Evolutionary conservation across 768 basidiomycete species (phyloP).

Genomic region (Leucocoprinus birnbaumii): DNA sequence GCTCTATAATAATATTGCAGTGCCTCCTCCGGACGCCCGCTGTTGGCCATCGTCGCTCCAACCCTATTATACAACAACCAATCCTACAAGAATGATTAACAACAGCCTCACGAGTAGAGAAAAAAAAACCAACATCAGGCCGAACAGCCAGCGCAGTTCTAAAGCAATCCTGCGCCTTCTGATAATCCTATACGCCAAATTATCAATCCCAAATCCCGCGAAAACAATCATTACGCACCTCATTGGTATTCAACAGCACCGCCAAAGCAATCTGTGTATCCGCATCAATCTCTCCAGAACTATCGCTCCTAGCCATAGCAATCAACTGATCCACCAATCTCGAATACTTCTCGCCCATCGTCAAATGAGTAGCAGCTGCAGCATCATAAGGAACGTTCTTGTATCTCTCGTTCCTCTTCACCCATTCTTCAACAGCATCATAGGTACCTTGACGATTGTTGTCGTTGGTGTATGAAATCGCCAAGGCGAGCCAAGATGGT

Average conservation of each 20-base stretch:
- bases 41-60: conserved; percentile 93
- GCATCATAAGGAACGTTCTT: conserved; percentile 28
- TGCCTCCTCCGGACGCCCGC: conserved; percentile 76
- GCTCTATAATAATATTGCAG: conserved; percentile 84
- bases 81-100: conserved; percentile 49
- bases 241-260: conserved; percentile 87
- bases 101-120: neutral
- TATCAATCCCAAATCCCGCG: neutral
- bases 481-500: conserved; percentile 86
- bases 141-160: conserved; percentile 80
- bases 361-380: conserved; percentile 30
- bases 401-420: conserved; percentile 59
- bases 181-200: conserved; percentile 67
- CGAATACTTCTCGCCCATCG: conserved; percentile 38
- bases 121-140: conserved; percentile 44
- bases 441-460: conserved; percentile 71
- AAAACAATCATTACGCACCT: conserved; percentile 44
- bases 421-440: conserved; percentile 84
- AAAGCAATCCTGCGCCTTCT: conserved; percentile 94
- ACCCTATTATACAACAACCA: conserved; percentile 92
- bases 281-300: conserved; percentile 70
- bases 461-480: conserved; percentile 91
- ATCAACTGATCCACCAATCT: conserved; percentile 77
- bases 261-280: conserved; percentile 96
- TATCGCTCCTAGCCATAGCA: conserved; percentile 65